Percentiles rank a stretch among this genome's conserved stretches.
Conservation (phyloP, 2,329 filamentous ascomycete genomes). For the Exserohilum turcica region DNA sequence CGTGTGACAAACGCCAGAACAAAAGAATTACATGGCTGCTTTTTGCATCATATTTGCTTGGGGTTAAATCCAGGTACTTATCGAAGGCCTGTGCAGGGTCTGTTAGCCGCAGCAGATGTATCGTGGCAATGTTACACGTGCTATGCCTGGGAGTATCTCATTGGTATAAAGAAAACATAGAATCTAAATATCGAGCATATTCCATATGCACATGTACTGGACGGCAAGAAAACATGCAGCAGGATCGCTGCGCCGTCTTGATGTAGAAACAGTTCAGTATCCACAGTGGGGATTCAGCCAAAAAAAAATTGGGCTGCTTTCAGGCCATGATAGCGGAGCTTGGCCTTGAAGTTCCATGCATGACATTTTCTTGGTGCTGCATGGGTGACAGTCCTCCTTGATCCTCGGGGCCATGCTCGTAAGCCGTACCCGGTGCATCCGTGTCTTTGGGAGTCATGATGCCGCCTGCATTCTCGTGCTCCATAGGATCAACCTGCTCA, state of each 20-base stretch:
- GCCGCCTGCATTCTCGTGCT: neutral
- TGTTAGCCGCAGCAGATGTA: neutral
- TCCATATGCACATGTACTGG: neutral
- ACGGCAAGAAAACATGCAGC: neutral
- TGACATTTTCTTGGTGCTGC: neutral
- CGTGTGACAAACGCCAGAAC: neutral
- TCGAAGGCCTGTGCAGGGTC: neutral
- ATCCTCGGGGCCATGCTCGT: neutral
- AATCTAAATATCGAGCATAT: neutral
- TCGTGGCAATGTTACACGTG: neutral
- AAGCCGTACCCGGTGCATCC: neutral
- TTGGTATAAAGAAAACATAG: neutral
- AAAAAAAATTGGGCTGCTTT: neutral
- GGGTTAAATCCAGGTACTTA: neutral
- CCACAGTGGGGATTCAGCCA: neutral
- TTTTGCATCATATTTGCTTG: neutral
- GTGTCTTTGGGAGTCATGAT: neutral
- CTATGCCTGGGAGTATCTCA: neutral
- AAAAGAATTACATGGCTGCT: neutral
- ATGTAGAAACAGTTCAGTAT: neutral
- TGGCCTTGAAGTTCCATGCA: neutral
- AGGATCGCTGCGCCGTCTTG: neutral
- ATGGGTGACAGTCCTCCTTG: neutral
- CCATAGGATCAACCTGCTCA: neutral
- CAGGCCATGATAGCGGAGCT: neutral